Percentiles rank a stretch among this genome's conserved stretches.
These are phyloP conservation scores for Periconia digitata DNA, from an alignment of 2,329 filamentous ascomycete genomes.

Conservation along the genomic window DNA sequence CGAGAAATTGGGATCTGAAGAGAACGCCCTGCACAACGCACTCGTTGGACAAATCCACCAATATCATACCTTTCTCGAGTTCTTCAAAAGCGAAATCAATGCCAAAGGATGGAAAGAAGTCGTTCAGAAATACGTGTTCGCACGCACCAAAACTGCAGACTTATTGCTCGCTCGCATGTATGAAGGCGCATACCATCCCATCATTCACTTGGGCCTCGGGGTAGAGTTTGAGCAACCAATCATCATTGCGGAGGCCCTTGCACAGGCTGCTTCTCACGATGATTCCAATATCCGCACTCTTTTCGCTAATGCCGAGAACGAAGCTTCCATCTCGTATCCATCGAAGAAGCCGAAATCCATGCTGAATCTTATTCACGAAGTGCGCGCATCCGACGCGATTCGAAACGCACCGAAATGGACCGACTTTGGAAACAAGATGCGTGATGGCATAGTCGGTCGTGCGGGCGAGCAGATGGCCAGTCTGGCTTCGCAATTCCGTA, in stretches of 20 bases:
- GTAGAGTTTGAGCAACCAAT: slow-evolving; percentile 25
- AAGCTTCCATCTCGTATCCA: not conserved
- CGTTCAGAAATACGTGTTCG: slow-evolving; percentile 9
- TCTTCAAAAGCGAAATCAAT: slow-evolving; percentile 11
- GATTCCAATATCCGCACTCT: slow-evolving; percentile 2
- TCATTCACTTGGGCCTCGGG: slow-evolving; percentile 28
- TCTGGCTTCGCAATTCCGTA: too few relatives aligned
- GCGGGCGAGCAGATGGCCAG: too few relatives aligned
- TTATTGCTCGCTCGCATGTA: slow-evolving; percentile 6
- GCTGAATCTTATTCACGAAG: slow-evolving; percentile 7
- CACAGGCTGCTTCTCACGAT: slow-evolving; percentile 19
- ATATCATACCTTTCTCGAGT: slow-evolving; percentile 11
- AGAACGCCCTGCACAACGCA: not conserved
- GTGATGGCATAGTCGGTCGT: too few relatives aligned
- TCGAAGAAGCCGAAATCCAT: slow-evolving; percentile 1
- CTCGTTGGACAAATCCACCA: slow-evolving; percentile 1
- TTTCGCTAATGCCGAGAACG: slow-evolving; percentile 2
- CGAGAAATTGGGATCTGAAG: not conserved
- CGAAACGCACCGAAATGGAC: slow-evolving; percentile 1
- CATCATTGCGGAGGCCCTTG: slow-evolving; percentile 26
- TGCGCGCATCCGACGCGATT: slow-evolving; percentile 7
- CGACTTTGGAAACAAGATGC: too few relatives aligned
- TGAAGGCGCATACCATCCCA: slow-evolving; percentile 15
- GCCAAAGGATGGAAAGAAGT: slow-evolving; percentile 6
- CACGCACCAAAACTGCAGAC: slow-evolving; percentile 5